Evolutionary conservation across 371 early-diverging fungal species (phyloP).

Genomic region (Actinomortierella ambigua): DNA sequence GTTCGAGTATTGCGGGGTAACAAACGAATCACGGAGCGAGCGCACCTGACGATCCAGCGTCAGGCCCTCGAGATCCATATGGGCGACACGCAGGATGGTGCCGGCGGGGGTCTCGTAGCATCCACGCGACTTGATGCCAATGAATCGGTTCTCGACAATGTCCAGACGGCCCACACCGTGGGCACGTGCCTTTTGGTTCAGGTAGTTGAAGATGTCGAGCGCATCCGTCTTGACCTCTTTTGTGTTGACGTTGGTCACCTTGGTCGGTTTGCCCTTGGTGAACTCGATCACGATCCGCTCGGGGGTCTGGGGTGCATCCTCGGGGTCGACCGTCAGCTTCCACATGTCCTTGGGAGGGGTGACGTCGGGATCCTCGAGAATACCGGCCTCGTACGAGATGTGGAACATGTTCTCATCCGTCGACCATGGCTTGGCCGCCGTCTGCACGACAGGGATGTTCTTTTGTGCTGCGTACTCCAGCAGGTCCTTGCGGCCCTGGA

Average conservation of each 20-base stretch:
- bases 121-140: conserved; percentile 97
- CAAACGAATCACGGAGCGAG: conserved; percentile 86
- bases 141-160: conserved; percentile 98
- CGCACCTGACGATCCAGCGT: conserved; percentile 95
- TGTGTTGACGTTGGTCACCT: conserved; percentile 76
- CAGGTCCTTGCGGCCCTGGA: conserved; percentile 92
- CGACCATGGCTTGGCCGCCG: conserved; percentile 96
- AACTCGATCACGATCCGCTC: conserved; percentile 93
- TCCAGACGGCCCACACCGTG: conserved; percentile 98
- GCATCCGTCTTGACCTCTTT: conserved; percentile 69
- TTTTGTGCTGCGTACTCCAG: conserved; percentile 91
- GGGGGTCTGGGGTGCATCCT: conserved; percentile 94
- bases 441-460: conserved; percentile 94
- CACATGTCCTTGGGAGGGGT: conserved; percentile 98
- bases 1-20: conserved; percentile 76
- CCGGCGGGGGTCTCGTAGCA: conserved; percentile 99
- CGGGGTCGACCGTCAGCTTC: conserved; percentile 95
- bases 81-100: conserved; percentile 92
- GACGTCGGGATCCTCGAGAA: conserved; percentile 92
- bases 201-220: conserved; percentile 90
- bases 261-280: conserved; percentile 85
- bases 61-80: conserved; percentile 95
- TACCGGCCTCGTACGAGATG: conserved; percentile 97
- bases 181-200: conserved; percentile 94
- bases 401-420: conserved; percentile 99